Conservation (phyloP, 805 yeast species). For the Komagataella pseudopastoris region DNA sequence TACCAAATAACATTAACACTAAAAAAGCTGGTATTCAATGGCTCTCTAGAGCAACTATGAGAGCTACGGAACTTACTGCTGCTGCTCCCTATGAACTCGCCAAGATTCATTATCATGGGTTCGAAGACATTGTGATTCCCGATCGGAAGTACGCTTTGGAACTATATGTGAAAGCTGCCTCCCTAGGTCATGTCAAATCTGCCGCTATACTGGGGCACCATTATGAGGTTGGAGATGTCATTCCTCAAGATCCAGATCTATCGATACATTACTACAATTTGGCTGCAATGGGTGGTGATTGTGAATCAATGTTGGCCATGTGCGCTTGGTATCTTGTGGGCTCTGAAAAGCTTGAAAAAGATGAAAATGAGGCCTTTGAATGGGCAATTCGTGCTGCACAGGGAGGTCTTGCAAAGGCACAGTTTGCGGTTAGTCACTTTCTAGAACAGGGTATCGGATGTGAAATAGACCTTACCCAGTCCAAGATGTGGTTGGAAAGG, state of each 20-base stretch:
- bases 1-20: slow-evolving; percentile 49
- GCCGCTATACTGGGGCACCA: slow-evolving; percentile 69
- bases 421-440: slow-evolving; percentile 72
- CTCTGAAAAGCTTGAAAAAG: slow-evolving; percentile 69
- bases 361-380: slow-evolving; percentile 78
- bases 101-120: slow-evolving; percentile 72
- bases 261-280: slow-evolving; percentile 88
- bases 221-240: slow-evolving; percentile 69
- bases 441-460: slow-evolving; percentile 85
- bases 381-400: slow-evolving; percentile 89
- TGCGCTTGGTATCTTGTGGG: slow-evolving; percentile 98
- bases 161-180: slow-evolving; percentile 78
- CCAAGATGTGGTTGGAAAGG: slow-evolving; percentile 61
- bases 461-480: slow-evolving; percentile 35
- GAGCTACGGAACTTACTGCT: slow-evolving; percentile 71
- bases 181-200: slow-evolving; percentile 72
- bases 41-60: slow-evolving; percentile 77
- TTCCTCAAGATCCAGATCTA: slow-evolving; percentile 68
- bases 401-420: slow-evolving; percentile 66
- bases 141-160: slow-evolving; percentile 79
- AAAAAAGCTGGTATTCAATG: slow-evolving; percentile 86
- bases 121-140: slow-evolving; percentile 72
- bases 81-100: slow-evolving; percentile 95
- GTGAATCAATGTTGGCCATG: slow-evolving; percentile 81
- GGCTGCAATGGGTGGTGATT: slow-evolving; percentile 82